Evolutionary conservation across 192 early-diverging fungal genomes (phyloP).

Genomic region (Helicostylum pulchrum): DNA sequence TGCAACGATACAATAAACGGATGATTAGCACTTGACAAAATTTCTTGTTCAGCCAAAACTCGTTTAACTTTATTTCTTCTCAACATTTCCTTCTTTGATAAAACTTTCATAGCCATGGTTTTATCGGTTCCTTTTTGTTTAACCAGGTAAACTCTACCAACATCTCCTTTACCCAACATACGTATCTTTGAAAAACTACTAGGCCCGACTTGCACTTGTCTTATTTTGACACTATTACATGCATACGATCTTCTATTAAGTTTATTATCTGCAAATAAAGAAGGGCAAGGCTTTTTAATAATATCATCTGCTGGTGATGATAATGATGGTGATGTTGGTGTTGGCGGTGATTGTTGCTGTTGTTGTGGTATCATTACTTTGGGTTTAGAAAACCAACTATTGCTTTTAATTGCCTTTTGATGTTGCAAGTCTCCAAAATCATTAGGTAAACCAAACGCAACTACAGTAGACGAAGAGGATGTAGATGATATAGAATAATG

Average conservation of each 20-base stretch:
- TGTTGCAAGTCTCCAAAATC: conserved; percentile 15
- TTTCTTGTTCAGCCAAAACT: conserved; percentile 89
- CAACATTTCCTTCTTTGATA: conserved; percentile 94
- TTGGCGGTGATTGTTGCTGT: neutral
- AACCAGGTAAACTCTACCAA: conserved; percentile 95
- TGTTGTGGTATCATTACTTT: neutral
- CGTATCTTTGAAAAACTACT: conserved; percentile 84
- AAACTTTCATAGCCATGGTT: conserved; percentile 92
- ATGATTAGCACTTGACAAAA: conserved; percentile 74
- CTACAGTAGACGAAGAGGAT: neutral
- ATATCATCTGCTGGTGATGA: neutral
- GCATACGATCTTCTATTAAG: conserved; percentile 62
- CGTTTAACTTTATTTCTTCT: conserved; percentile 97
- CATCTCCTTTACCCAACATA: conserved; percentile 94
- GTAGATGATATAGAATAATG: conserved; percentile 10
- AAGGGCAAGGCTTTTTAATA: conserved; percentile 10
- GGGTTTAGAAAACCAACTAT: conserved; percentile 9
- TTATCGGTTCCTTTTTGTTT: conserved; percentile 74
- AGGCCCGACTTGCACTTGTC: conserved; percentile 79
- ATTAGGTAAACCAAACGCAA: conserved; percentile 4
- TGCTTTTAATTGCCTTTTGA: conserved; percentile 10
- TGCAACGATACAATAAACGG: conserved; percentile 86
- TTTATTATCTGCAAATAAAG: conserved; percentile 1
- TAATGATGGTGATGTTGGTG: neutral
- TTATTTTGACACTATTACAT: conserved; percentile 75